A percentile compares a stretch with the other conserved stretches of the same genome.
Evolutionary conservation across 495 filamentous ascomycete species (phyloP).

Genomic region (Xylaria nigripes): DNA sequence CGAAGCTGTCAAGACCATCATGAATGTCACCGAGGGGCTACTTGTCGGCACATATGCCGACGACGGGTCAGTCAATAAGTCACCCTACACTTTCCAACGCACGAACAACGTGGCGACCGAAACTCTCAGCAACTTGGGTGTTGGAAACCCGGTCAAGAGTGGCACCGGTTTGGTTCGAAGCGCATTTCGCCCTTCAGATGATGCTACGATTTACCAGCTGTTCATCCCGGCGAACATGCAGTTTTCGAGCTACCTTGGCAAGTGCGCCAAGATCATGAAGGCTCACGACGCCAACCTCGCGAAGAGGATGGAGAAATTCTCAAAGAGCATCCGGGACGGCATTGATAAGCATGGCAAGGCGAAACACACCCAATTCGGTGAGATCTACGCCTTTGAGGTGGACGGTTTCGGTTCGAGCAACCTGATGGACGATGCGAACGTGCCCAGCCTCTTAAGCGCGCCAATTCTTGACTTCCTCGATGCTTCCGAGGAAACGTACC

Average conservation of each 20-base stretch:
- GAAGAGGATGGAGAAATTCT: constrained; percentile 41
- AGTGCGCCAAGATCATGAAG: constrained; percentile 41
- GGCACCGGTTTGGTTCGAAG: constrained; percentile 55
- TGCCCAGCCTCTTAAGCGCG: constrained; percentile 49
- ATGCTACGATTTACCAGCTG: constrained; percentile 48
- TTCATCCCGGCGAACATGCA: constrained; percentile 64
- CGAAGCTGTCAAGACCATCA: constrained; percentile 38
- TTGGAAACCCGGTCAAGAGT: constrained; percentile 47
- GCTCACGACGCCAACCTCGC: constrained; percentile 36
- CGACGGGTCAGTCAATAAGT: constrained; percentile 42
- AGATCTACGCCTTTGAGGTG: constrained; percentile 54
- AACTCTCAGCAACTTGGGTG: constrained; percentile 50
- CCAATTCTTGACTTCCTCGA: constrained; percentile 48
- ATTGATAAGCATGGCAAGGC: constrained; percentile 47
- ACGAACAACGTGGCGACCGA: constrained; percentile 47
- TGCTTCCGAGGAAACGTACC: constrained; percentile 40
- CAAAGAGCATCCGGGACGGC: constrained; percentile 36
- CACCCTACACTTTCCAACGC: constrained; percentile 52
- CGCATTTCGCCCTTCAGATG: constrained; percentile 59
- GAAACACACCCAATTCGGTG: constrained; percentile 34
- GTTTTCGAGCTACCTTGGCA: constrained; percentile 48
- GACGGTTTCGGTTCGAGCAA: constrained; percentile 53
- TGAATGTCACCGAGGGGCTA: constrained; percentile 44
- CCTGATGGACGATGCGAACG: constrained; percentile 63
- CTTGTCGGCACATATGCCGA: constrained; percentile 48